Percentiles rank a stretch among this genome's conserved stretches.
phyloP scores from a whole-genome alignment of 2,329 filamentous ascomycete species.

The Pestalotiopsis sp. region DNA sequence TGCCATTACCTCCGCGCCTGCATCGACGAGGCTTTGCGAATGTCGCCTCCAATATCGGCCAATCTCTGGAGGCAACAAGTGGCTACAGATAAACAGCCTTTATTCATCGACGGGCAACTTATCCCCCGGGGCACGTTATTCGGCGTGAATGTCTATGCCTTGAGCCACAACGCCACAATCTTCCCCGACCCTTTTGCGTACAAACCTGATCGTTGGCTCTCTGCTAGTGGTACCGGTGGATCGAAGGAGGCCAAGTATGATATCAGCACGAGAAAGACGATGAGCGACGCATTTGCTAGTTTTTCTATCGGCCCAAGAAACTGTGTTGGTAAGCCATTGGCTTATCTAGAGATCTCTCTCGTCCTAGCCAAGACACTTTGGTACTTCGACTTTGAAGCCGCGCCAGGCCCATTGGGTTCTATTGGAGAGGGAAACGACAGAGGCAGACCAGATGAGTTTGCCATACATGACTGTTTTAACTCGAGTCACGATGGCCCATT shows the following conservation, averaged over 20 bases:
- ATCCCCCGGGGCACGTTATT: conserved; percentile 37
- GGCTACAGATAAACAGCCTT: conserved; percentile 14
- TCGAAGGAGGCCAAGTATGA: conserved; percentile 25
- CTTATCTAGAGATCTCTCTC: conserved; percentile 23
- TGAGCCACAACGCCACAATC: conserved; percentile 37
- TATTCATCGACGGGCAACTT: conserved; percentile 24
- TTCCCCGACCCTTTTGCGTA: conserved; percentile 30
- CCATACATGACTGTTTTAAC: neutral
- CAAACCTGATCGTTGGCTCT: conserved; percentile 37
- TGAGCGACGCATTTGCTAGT: neutral
- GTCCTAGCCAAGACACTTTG: conserved; percentile 23
- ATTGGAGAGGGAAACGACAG: neutral
- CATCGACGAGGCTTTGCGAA: conserved; percentile 25
- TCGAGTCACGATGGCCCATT: neutral
- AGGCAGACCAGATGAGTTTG: neutral
- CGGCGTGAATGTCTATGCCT: conserved; percentile 34
- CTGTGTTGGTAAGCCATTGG: conserved; percentile 36
- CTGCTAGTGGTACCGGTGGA: conserved; percentile 21
- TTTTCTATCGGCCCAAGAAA: conserved; percentile 38
- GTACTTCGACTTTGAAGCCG: conserved; percentile 19
- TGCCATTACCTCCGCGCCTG: conserved; percentile 47
- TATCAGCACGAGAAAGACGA: neutral
- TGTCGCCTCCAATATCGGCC: conserved; percentile 44
- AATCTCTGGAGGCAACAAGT: conserved; percentile 29
- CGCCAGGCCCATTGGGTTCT: neutral